Evolutionary conservation across 148 eudicot genomes (phyloP).

Genomic region (Amaranthus cruentus): DNA sequence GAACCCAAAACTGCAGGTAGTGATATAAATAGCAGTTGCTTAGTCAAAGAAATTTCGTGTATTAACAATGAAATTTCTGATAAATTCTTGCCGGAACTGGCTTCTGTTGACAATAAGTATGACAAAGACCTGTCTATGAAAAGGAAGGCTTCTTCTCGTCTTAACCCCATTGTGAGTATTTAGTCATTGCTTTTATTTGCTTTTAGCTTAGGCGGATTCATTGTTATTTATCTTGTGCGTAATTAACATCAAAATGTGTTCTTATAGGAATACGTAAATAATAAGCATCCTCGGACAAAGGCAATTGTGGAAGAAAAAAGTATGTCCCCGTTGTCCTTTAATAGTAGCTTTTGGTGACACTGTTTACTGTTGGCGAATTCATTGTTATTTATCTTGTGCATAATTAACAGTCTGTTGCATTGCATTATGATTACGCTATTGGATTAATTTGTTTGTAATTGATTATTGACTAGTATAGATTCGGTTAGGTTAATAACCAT

Average conservation of each 20-base stretch:
- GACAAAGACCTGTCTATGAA: slow-evolving; percentile 32
- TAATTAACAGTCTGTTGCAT: too few species aligned
- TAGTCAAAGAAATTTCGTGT: slow-evolving; percentile 15
- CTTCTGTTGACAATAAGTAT: slow-evolving; percentile 16
- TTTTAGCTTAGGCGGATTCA: neutral
- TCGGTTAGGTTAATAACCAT: neutral
- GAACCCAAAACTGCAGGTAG: slow-evolving; percentile 29
- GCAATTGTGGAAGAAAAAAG: slow-evolving; percentile 15
- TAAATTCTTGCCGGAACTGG: slow-evolving; percentile 22
- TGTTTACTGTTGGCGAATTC: neutral
- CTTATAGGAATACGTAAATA: slow-evolving; percentile 36
- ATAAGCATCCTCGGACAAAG: slow-evolving; percentile 36
- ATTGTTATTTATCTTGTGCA: too few species aligned
- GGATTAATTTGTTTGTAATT: neutral
- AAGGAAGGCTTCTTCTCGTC: slow-evolving; percentile 50
- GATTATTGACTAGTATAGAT: neutral
- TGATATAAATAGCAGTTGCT: slow-evolving; percentile 14
- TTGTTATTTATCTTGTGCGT: slow-evolving; percentile 4
- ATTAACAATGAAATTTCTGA: slow-evolving; percentile 16
- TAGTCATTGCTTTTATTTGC: neutral
- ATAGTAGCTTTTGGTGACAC: neutral
- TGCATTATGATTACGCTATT: slow-evolving; percentile 10
- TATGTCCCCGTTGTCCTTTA: slow-evolving; percentile 12
- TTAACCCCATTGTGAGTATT: slow-evolving; percentile 35
- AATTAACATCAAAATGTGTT: neutral